A percentile compares a stretch with the other conserved stretches of the same genome.
phyloP scores from a whole-genome alignment of 2,329 filamentous ascomycete genomes.

The Arthrobotrys sphaeroides region DNA sequence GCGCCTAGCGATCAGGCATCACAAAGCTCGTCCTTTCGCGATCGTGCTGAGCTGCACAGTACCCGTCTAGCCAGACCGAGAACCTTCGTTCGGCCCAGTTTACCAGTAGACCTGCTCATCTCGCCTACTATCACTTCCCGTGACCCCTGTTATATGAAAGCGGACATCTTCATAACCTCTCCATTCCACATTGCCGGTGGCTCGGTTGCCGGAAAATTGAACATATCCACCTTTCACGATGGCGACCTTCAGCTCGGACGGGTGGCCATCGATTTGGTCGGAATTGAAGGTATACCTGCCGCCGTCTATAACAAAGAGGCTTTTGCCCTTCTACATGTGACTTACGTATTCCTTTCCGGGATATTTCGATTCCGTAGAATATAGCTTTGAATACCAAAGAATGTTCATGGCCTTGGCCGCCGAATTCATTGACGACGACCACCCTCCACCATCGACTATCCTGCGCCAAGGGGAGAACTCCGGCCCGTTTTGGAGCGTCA shows the following conservation, averaged over 20 bases:
- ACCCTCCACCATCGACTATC: constrained; percentile 55
- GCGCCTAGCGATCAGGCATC: constrained; percentile 45
- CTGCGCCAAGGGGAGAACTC: constrained; percentile 53
- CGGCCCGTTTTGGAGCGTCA: constrained; percentile 56
- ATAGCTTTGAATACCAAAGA: constrained; percentile 55
- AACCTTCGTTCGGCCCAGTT: constrained; percentile 44
- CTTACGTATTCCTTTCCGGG: neutral
- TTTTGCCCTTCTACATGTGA: constrained; percentile 1
- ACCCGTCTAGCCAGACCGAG: constrained; percentile 24
- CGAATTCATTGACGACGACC: constrained; percentile 57
- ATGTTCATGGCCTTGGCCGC: constrained; percentile 56
- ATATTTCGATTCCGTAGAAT: constrained; percentile 14
- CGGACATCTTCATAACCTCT: constrained; percentile 44
- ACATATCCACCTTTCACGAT: constrained; percentile 50
- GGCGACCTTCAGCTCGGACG: constrained; percentile 56
- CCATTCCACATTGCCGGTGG: constrained; percentile 55
- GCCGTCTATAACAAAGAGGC: constrained; percentile 1
- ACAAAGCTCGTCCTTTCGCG: constrained; percentile 20
- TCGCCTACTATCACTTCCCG: constrained; percentile 27
- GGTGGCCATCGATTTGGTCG: constrained; percentile 57
- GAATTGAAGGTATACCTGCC: constrained; percentile 55
- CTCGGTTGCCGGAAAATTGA: constrained; percentile 56
- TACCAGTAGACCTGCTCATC: constrained; percentile 25
- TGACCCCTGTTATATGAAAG: constrained; percentile 9
- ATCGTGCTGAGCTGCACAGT: constrained; percentile 18